Base-by-base conservation (phyloP, 148 eudicot species). In the Bassia scoparia region DNA sequence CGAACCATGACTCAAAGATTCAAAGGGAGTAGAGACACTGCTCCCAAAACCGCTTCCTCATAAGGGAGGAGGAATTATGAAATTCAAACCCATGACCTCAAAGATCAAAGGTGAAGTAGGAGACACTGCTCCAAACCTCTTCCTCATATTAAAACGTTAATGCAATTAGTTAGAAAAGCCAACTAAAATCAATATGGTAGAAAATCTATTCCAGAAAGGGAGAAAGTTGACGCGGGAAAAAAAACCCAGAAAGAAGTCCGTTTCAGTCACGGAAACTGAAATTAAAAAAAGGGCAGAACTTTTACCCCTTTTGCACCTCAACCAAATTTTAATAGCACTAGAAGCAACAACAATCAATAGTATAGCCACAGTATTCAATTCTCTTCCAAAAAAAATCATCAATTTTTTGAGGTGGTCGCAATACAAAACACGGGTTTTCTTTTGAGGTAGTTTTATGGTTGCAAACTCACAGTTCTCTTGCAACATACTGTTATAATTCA, bases 181-280 rank as follows among this genome's bases (percentile, higher is more conserved):
- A n/a, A n/a, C n/a, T n/a, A n/a, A n/a, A n/a, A n/a, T n/a, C n/a
- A n/a, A n/a, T n/a, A n/a, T n/a, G n/a, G n/a, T n/a, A n/a, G n/a
- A 21, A 52, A 52, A 52, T 6, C 24, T 52, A 41, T 41, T 41
- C 46, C 46, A 41, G 12, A 41, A 41, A 11, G n/a, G n/a, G n/a
- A n/a, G 8, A 78, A 69, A 69, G 71, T 31, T 55, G 15, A 80
- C 71, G 67, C 76, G 82, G 76, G 76, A 55, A 59, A 5, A 64
- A 23, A 74, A 44, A 2, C 63, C 71, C 60, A 58, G 50, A 56
- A 70, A 26, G 29, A 58, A 35, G 67, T 49, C 75, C 61, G 41
- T 75, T 80, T 65, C 71, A 75, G 1, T 46, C 82, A 80, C 82
- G 82, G 79, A 80, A 80, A 52, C 3, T 49, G 2, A 41, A 30